phyloP scores from a whole-genome alignment of 1,139 yeast species.

The Yamadazyma buinensis region DNA sequence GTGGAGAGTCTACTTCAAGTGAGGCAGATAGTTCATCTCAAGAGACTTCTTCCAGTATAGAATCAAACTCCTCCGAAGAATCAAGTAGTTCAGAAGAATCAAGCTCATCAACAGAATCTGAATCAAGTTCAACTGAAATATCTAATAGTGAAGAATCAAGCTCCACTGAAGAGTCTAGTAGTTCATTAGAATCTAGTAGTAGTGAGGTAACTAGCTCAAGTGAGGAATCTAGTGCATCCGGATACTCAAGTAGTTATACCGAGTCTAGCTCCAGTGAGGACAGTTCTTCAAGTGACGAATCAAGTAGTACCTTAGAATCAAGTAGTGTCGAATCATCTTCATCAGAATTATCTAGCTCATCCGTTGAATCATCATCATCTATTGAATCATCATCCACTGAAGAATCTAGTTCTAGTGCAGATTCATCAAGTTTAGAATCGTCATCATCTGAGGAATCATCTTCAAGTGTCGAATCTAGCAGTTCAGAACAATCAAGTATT shows the following conservation, averaged over 20 bases:
- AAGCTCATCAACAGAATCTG: background rate
- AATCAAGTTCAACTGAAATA: background rate
- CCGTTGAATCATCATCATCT: background rate
- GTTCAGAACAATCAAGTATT: background rate
- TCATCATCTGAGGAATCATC: background rate
- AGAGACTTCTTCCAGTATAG: background rate
- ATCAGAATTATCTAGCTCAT: no score
- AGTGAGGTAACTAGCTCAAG: background rate
- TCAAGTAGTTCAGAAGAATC: background rate
- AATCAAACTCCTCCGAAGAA: background rate
- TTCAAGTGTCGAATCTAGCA: background rate
- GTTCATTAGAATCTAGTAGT: no score
- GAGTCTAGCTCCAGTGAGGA: background rate
- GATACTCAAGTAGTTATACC: background rate
- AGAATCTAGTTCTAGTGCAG: background rate
- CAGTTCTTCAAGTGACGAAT: background rate
- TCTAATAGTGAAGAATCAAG: background rate
- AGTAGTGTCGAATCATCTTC: background rate
- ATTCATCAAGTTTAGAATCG: background rate
- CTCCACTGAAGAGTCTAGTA: background rate
- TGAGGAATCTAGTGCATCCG: background rate
- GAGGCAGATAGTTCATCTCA: background rate
- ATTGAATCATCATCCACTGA: background rate
- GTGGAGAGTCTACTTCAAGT: no score
- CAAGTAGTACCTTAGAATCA: no score